phyloP scores from a whole-genome alignment of 2,329 filamentous ascomycete genomes.

The Hymenoscyphus linearis region DNA sequence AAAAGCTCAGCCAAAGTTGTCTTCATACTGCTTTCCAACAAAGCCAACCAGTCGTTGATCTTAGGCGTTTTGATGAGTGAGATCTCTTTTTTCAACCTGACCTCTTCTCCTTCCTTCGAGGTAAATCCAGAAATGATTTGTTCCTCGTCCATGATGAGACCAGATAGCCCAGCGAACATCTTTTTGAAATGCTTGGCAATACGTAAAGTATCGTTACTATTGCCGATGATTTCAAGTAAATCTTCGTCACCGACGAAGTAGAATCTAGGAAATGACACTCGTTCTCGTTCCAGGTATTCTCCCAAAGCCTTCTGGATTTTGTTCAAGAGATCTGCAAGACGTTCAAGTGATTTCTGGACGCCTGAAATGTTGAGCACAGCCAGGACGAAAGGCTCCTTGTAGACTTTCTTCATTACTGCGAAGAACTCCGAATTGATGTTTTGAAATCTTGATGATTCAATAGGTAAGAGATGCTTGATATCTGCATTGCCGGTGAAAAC shows the following conservation, averaged over 20 bases:
- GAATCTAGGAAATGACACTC: constrained; percentile 95
- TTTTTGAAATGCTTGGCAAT: constrained; percentile 99
- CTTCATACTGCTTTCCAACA: constrained; percentile 91
- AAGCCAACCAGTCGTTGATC: constrained; percentile 98
- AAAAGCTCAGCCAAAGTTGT: constrained; percentile 85
- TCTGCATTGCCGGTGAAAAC: constrained; percentile 98
- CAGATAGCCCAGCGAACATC: constrained; percentile 97
- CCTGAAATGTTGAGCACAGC: constrained; percentile 95
- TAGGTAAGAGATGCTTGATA: constrained; percentile 95
- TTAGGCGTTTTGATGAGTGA: constrained; percentile 88
- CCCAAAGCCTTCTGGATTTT: constrained; percentile 99
- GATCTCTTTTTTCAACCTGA: constrained; percentile 83
- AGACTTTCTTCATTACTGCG: constrained; percentile 99
- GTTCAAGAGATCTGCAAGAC: constrained; percentile 92
- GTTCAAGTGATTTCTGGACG: constrained; percentile 91
- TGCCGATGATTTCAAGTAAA: constrained; percentile 96
- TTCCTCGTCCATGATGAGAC: constrained; percentile 86
- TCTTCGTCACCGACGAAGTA: constrained; percentile 99
- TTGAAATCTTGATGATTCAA: constrained; percentile 93
- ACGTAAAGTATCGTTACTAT: constrained; percentile 93
- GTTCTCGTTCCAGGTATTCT: constrained; percentile 96
- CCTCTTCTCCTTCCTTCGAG: constrained; percentile 90
- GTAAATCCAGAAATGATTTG: constrained; percentile 85
- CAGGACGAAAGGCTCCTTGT: constrained; percentile 90
- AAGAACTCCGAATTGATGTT: constrained; percentile 99